Percentiles rank a stretch among this genome's conserved stretches.
phyloP scores from a whole-genome alignment of 2,329 filamentous ascomycete genomes.

The Alternaria longipes region DNA sequence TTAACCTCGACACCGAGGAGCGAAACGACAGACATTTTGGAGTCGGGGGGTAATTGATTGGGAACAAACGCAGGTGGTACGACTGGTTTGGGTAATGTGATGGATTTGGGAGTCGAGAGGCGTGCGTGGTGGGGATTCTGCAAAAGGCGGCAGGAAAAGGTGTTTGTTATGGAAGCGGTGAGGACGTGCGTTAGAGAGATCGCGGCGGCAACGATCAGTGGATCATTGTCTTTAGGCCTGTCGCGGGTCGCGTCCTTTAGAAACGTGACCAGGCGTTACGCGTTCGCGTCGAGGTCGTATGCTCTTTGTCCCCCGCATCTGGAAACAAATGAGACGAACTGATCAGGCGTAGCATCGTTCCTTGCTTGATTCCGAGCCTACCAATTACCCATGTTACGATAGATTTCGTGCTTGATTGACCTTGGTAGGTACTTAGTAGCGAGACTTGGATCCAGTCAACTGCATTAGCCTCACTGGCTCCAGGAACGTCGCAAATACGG shows the following conservation, averaged over 20 bases:
- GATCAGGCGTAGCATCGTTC: neutral
- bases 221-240: conserved; percentile 8
- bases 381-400: neutral
- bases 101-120: conserved; percentile 5
- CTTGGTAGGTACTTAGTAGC: conserved; percentile 5
- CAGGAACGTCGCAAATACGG: conserved; percentile 8
- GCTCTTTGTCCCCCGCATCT: neutral
- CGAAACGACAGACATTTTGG: conserved; percentile 91
- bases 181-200: conserved; percentile 35
- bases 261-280: conserved; percentile 32
- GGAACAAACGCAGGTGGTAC: neutral
- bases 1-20: conserved; percentile 93
- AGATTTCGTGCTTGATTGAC: neutral
- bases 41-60: conserved; percentile 10
- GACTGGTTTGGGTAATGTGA: neutral
- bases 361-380: neutral
- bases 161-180: conserved; percentile 35
- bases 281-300: conserved; percentile 19
- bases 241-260: conserved; percentile 18
- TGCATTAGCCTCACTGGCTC: conserved; percentile 11
- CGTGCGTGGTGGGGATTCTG: conserved; percentile 14
- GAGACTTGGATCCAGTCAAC: conserved; percentile 10
- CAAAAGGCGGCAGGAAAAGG: conserved; percentile 19
- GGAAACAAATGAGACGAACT: neutral
- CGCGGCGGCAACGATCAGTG: conserved; percentile 31